Evolutionary conservation across 345 rosid species (phyloP), one percentile per base, ranked within the genome.

Genomic region (Noccaea bulbosa): DNA sequence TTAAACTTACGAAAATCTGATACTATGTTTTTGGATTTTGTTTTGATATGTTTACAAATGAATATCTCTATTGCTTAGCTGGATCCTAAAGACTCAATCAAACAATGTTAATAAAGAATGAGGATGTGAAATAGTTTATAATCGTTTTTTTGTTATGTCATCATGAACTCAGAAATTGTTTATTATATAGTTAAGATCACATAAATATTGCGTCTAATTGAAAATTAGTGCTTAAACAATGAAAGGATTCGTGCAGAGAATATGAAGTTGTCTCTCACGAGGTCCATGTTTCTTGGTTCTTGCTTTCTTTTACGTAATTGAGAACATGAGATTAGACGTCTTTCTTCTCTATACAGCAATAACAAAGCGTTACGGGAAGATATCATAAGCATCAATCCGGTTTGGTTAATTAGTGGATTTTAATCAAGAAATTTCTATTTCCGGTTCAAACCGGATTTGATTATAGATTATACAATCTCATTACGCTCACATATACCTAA

Each of bases 301-400:
- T 64, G 61, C 40, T 54, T 63, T 72, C 76, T 64, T 72, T 64
- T 64, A 64, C 76, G 70, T 72, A 55, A 72, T 45, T 16, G 24
- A 47, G 11, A 7, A 59, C 54, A 68, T 34, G 63, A 54, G 22
- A 54, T 53, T 0, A 15, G 37, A 57, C 73, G 27, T 69, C 37
- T 46, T 46, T 38, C 32, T 46, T 57, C 73, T 69, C 30, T 14
- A 46, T 8, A 34, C 39, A 47, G 15, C 73, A 52, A 40, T 62
- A 55, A 17, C 45, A 57, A 34, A 11, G 14, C 16, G 65, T 57
- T 33, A 41, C 52, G 52, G 71, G 20, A 67, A 32, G 34, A 30
- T 44, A 27, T 53, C 20, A 32, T 32, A 51, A 10, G 17, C 53
- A 16, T 67, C 46, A 35, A 56, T 43, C 16, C 56, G 73, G 65